phyloP scores from a whole-genome alignment of 768 basidiomycete species.

The Tephrocybe sp. region DNA sequence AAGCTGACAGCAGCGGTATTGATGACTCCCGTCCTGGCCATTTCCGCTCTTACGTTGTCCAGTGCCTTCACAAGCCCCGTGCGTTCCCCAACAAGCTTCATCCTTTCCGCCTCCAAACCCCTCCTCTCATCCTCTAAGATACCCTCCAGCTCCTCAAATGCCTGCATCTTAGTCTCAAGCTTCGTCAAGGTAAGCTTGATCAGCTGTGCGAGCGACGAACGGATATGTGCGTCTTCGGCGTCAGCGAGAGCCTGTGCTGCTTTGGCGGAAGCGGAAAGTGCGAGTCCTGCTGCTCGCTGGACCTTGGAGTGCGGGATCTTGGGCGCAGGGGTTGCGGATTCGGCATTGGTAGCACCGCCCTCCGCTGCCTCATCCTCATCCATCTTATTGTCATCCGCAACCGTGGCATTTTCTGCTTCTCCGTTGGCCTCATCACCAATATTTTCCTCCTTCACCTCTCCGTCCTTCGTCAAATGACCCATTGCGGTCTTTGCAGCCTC shows the following conservation, averaged over 20 bases:
- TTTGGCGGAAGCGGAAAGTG: slow-evolving; percentile 85
- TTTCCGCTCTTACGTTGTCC: slow-evolving; percentile 63
- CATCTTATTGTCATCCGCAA: slow-evolving; percentile 43
- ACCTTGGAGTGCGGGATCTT: slow-evolving; percentile 71
- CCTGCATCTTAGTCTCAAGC: slow-evolving; percentile 90
- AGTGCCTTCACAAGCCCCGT: slow-evolving; percentile 67
- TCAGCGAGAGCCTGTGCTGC: slow-evolving; percentile 79
- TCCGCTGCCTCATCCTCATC: slow-evolving; percentile 38
- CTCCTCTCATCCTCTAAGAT: slow-evolving; percentile 89
- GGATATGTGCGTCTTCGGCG: slow-evolving; percentile 81
- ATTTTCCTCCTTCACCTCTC: slow-evolving; percentile 28
- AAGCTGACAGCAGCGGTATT: slow-evolving; percentile 35
- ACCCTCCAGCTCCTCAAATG: slow-evolving; percentile 94
- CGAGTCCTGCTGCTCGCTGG: slow-evolving; percentile 79
- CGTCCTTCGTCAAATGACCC: slow-evolving; percentile 63
- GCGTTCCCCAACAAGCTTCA: slow-evolving; percentile 79
- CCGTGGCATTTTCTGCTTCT: slow-evolving; percentile 26
- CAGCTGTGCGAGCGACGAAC: slow-evolving; percentile 72
- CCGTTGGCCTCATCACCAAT: slow-evolving; percentile 26
- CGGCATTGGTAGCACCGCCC: slow-evolving; percentile 16
- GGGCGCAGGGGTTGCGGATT: slow-evolving; percentile 24
- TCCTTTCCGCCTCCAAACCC: slow-evolving; percentile 76
- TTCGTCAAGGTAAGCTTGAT: slow-evolving; percentile 85
- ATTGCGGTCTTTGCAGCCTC: slow-evolving; percentile 92
- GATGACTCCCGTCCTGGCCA: slow-evolving; percentile 49